Evolutionary conservation across 331 rosid species (phyloP), one percentile per base, ranked within the genome.

Genomic region (Saraca asoca): DNA sequence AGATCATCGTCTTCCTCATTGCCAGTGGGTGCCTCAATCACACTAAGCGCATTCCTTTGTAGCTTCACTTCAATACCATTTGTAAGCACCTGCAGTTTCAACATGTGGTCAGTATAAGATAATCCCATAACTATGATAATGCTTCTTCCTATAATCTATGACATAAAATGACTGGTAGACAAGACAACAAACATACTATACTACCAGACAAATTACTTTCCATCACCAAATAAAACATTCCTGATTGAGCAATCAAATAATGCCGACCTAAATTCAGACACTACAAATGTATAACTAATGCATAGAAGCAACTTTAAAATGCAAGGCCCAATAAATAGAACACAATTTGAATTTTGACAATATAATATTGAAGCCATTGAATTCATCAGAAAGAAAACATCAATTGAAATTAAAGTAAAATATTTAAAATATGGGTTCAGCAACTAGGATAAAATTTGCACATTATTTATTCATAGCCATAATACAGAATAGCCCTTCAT

Each of bases 41-140:
- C 98, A 68, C 98, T 91, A 58, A 91, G 96, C 54, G 98, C 98
- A 75, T 91, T 91, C 76, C 98, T 83, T 76, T 91, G 98, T 46
- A 91, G 85, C 82, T 91, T 91, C 64, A 91, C 96, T 81, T 91
- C 98, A 63, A 91, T 89, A 68, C 98, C 98, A 62, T 91, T 91
- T 4, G 98, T 89, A 48, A 91, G 98, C 73, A 91, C 96, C 98
- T 91, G 90, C 56, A 69, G 17, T 56, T 70, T 69, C 31, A 34
- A 37, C 8, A 19, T 18, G 54, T 13, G 55, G 15, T 73, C 52
- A 60, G 20, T 53, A 16, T 64, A 7, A 57, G 53, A 50, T 11
- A 72, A 71, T 43, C 49, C 38, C 64, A 73, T 29, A 34, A 8
- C 65, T 3, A 2, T 18, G 12, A 58, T 8, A 57, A 59, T 9